Evolutionary conservation across 2,329 filamentous ascomycete genomes (phyloP), one percentile per base, ranked within the genome.

Genomic region (Neofusicoccum umdonicola): DNA sequence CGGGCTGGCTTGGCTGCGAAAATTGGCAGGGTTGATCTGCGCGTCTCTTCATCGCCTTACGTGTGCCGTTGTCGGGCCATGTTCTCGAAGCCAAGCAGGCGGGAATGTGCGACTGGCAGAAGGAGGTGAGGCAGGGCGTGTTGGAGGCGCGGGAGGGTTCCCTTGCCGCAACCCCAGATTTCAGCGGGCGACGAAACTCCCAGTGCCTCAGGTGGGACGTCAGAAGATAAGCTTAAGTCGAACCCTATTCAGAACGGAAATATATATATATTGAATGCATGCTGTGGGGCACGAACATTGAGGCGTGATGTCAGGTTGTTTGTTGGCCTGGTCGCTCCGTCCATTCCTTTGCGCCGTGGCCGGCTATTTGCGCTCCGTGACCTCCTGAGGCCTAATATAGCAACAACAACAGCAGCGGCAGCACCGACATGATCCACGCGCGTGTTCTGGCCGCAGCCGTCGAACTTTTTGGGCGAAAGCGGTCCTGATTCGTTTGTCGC

Each of bases 341-440:
- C 42, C n/a, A 22, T 11, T 31, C 27, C 27, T 31, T 19, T 17
- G 13, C n/a, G 31, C 50, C 8, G 47, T 22, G 47, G 27, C 50
- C 27, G 50, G 15, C 15, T 37, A 52, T 15, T 60, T 35, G 27
- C 42, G 22, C 37, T 15, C 17, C 56, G 56, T 27, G 54, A 31
- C 42, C 41, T 47, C 42, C 56, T 47, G 56, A 47, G 42, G 48
- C 50, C 50, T n/a, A 54, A 54, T 54, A 39, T 54, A 54, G 50
- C 42, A 54, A 39, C 50, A 54, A 17, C 50, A 54, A 22, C 50
- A 27, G 15, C 19, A 41, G 15, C 50, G 19, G 31, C 50, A 19
- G 37, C 50, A 52, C 37, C 50, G 56, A 42, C 56, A 60, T 47
- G 56, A 60, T 60, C 56, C 56, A 17, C 56, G 19, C 56, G 56